Evolutionary conservation across 306 rosid genomes (phyloP), one percentile per base, ranked within the genome.

Genomic region (Lathyrus tuberosus): DNA sequence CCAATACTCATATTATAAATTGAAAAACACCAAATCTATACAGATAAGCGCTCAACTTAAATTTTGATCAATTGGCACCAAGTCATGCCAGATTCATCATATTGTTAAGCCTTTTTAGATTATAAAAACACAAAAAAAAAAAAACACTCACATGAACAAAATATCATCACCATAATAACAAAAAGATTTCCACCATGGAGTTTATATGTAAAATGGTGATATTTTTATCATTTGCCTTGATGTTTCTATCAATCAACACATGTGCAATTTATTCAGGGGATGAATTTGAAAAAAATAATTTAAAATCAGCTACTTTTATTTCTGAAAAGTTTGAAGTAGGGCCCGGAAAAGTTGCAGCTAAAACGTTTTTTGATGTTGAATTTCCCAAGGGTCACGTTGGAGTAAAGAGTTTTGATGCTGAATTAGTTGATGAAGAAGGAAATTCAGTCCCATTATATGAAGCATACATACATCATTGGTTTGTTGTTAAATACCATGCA

Each of bases 221-320:
- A 54, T 4, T 11, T 54, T 24, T 54, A 54, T 54, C 35, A 22
- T 22, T n/a, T 10, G 5, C 11, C 1, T 6, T 54, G 8, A 9
- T 54, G 35, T 54, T 54, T 14, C 35, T 54, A 5, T 24, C 61
- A 24, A 54, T 37, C 56, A 26, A 8, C 6, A 9, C 56, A 26
- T 10, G 16, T n/a, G 47, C 74, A 69, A 18, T 30, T 14, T 3
- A 5, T 41, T 26, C 7, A 4, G 10, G 10, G n/a, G 18, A 1
- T 15, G 16, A 10, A 53, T 53, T 24, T 53, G 30, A 2, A 6
- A 62, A 15, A 10, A 28, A 12, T 3, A 54, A 63, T n/a, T 10
- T 74, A 2, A 65, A 74, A 37, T 42, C 67, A 10, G 8, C 11
- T 6, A 74, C 73, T 3, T 74, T 74, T 44, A 0, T 54, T 3